Evolutionary conservation across 352 stramenopile genomes (phyloP), one percentile per base, ranked within the genome.

Genomic region (Globisporangium splendens): DNA sequence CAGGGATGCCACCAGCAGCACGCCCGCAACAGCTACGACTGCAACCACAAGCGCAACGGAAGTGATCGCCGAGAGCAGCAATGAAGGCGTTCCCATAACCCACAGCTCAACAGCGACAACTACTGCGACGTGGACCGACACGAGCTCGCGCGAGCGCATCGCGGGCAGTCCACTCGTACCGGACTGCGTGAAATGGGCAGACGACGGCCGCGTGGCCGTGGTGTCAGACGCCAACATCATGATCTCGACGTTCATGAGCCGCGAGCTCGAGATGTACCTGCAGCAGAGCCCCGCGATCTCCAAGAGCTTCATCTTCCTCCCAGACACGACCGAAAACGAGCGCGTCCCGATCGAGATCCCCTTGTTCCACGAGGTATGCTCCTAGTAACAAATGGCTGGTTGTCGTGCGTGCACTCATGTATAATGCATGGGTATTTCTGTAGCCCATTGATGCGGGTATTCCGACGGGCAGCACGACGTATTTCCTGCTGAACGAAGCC

Each of bases 251-350:
- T 94, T 91, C 62, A 65, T 77, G 54, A 91, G 76, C 56, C 80
- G 79, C 41, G 82, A 94, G 50, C 72, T 94, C 44, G 81, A 91
- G 59, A 83, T 91, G 69, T 94, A 86, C 61, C 70, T 92, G 63
- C 80, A 88, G 48, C 68, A 89, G 59, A 73, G 70, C n/a, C 82
- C 85, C 5, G 74, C 77, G 4, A 70, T 94, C 52, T 91, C 85
- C 56, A 91, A 91, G 66, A 87, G 79, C 72, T 90, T 90, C 50
- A 74, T 94, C n/a, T 88, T 91, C 46, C 61, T 86, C 53, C 78
- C 82, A 0, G 71, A 85, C 21, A 46, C 31, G 35, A 77, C 56
- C 1, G 12, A 55, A 3, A 56, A 54, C 31, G 82, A 91, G 62
- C 72, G 70, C 57, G 46, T 91, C 24, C 82, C 82, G 12, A 56